phyloP scores from a whole-genome alignment of 2,329 filamentous ascomycete species.

The Ceratocystis alfenasii region DNA sequence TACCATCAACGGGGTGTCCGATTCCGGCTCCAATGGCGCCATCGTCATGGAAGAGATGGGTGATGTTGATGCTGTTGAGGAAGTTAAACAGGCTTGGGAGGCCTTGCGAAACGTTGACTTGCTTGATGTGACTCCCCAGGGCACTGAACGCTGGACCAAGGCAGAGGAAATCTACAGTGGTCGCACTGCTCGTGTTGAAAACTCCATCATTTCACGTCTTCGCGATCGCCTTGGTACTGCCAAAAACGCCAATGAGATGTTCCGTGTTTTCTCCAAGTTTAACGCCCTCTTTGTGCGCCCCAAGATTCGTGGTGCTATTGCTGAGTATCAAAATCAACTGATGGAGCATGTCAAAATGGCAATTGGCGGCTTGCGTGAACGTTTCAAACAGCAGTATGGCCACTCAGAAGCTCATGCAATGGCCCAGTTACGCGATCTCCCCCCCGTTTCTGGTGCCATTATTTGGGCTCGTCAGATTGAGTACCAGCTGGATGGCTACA shows the following conservation, averaged over 20 bases:
- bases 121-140: constrained; percentile 79
- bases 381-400: constrained; percentile 97
- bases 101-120: constrained; percentile 90
- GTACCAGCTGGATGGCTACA: constrained; percentile 86
- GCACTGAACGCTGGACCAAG: constrained; percentile 82
- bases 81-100: constrained; percentile 89
- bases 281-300: constrained; percentile 95
- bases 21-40: constrained; percentile 42
- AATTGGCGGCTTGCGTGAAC: constrained; percentile 83
- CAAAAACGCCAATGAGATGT: constrained; percentile 98
- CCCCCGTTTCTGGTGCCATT: constrained; percentile 90
- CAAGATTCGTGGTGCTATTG: constrained; percentile 97
- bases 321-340: constrained; percentile 94
- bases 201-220: constrained; percentile 91
- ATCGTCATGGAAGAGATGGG: constrained; percentile 87
- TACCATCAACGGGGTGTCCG: constrained; percentile 37
- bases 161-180: constrained; percentile 96
- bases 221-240: constrained; percentile 87
- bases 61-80: constrained; percentile 91
- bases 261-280: constrained; percentile 98
- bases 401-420: constrained; percentile 97
- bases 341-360: constrained; percentile 97
- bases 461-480: constrained; percentile 98
- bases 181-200: constrained; percentile 90
- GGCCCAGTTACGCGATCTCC: constrained; percentile 91